Conservation (phyloP, 139 green algal genomes). For the Edaphochlamys debaryana region DNA sequence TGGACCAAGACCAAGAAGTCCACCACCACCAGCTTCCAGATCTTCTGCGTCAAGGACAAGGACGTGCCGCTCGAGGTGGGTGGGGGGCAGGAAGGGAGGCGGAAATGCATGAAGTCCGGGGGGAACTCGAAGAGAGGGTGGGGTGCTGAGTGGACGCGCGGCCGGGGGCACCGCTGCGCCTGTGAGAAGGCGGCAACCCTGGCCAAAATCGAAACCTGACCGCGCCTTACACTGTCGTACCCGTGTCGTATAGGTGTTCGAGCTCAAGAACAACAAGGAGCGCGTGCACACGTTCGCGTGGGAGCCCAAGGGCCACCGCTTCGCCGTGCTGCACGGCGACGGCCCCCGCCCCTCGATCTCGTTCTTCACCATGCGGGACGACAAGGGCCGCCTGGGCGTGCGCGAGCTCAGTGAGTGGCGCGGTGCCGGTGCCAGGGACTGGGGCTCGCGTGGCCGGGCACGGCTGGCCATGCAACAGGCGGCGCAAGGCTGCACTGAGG, state of each 20-base stretch:
- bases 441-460: no score
- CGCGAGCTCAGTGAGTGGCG: slow-evolving; percentile 50
- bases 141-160: no score
- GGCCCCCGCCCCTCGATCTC: slow-evolving; percentile 81
- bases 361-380: slow-evolving; percentile 95
- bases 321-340: slow-evolving; percentile 94
- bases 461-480: no score
- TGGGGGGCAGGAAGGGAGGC: background rate
- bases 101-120: no score
- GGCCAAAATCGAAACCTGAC: no score
- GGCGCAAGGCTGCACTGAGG: no score
- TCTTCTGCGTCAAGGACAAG: slow-evolving; percentile 87
- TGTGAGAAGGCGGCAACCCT: no score
- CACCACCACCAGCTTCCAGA: slow-evolving; percentile 93
- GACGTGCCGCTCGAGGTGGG: slow-evolving; percentile 89
- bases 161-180: no score
- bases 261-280: slow-evolving; percentile 82
- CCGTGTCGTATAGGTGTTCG: slow-evolving; percentile 85
- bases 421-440: no score
- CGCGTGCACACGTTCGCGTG: slow-evolving; percentile 90
- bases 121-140: no score
- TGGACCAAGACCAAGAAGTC: slow-evolving; percentile 99
- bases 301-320: slow-evolving; percentile 94
- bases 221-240: no score
- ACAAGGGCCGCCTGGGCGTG: slow-evolving; percentile 68